Evolutionary conservation across 1,284 basidiomycete species (phyloP).

Genomic region (Tylopilus microsporus): DNA sequence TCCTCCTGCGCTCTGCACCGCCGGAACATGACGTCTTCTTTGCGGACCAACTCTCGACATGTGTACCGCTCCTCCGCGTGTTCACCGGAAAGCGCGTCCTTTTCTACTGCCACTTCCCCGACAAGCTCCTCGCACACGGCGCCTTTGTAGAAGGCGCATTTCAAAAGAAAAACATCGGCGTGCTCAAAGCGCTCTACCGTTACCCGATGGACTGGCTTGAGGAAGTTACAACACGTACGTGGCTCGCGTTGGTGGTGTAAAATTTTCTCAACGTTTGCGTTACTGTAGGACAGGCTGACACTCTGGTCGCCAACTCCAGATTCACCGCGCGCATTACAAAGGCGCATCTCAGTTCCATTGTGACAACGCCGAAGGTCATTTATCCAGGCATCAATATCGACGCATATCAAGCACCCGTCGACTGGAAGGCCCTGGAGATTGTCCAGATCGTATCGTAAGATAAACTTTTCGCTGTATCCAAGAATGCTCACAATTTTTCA

Average conservation of each 20-base stretch:
- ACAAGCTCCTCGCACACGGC: slow-evolving; percentile 83
- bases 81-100: slow-evolving; percentile 74
- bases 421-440: slow-evolving; percentile 48
- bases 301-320: slow-evolving; percentile 87
- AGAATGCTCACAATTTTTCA: slow-evolving; percentile 7
- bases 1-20: slow-evolving; percentile 49
- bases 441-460: slow-evolving; percentile 65
- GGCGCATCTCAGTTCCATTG: slow-evolving; percentile 70
- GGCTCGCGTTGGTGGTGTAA: neutral
- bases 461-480: neutral
- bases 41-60: slow-evolving; percentile 92
- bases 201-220: slow-evolving; percentile 89
- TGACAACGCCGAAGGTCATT: slow-evolving; percentile 64
- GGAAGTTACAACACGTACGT: slow-evolving; percentile 82
- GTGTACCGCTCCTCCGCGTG: slow-evolving; percentile 81
- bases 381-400: slow-evolving; percentile 89
- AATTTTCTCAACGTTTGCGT: slow-evolving; percentile 23
- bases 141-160: slow-evolving; percentile 57
- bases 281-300: slow-evolving; percentile 34
- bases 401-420: slow-evolving; percentile 53
- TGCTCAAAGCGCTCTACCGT: slow-evolving; percentile 75
- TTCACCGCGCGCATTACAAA: slow-evolving; percentile 84
- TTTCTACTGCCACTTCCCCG: slow-evolving; percentile 98
- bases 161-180: slow-evolving; percentile 37
- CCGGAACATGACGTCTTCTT: slow-evolving; percentile 81